These are phyloP conservation scores for Helicocarpus griseus DNA, from an alignment of 2,329 filamentous ascomycete genomes.

Conservation along the genomic window DNA sequence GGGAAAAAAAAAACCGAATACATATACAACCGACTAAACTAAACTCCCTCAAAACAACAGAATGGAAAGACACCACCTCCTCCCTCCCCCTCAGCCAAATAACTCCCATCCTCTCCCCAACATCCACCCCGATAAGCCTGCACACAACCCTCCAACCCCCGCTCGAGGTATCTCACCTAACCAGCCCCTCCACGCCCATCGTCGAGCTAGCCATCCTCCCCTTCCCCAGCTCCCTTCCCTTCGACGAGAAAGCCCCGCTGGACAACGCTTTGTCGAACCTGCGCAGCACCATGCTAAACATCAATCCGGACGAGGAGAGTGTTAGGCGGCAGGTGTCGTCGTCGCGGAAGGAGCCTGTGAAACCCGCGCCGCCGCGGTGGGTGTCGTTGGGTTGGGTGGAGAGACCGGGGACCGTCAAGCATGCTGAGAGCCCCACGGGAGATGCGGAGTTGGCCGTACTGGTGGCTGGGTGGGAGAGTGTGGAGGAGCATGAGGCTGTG, in stretches of 20 bases:
- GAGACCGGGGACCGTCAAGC: conserved; percentile 22
- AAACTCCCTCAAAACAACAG: neutral
- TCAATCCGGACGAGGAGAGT: neutral
- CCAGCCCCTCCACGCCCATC: conserved; percentile 34
- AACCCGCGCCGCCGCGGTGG: conserved; percentile 10
- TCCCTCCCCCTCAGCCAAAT: neutral
- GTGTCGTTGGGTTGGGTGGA: conserved; percentile 30
- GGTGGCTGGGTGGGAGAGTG: conserved; percentile 44
- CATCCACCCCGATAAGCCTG: conserved; percentile 5
- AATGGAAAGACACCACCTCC: conserved; percentile 1
- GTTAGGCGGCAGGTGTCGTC: too few species aligned
- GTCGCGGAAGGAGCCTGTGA: neutral
- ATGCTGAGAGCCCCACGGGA: conserved; percentile 29
- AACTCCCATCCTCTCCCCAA: neutral
- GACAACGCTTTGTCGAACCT: conserved; percentile 30
- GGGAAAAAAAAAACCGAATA: neutral
- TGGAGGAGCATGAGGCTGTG: conserved; percentile 41
- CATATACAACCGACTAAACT: neutral
- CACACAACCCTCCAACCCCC: conserved; percentile 20
- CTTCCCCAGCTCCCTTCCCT: conserved; percentile 28
- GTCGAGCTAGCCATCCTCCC: conserved; percentile 41
- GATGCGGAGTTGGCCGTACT: conserved; percentile 34
- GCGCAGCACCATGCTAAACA: conserved; percentile 21
- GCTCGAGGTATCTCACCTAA: conserved; percentile 19
- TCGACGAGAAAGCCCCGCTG: conserved; percentile 20